Evolutionary conservation across 2,329 filamentous ascomycete genomes (phyloP).

Genomic region (Truncatella angustata): DNA sequence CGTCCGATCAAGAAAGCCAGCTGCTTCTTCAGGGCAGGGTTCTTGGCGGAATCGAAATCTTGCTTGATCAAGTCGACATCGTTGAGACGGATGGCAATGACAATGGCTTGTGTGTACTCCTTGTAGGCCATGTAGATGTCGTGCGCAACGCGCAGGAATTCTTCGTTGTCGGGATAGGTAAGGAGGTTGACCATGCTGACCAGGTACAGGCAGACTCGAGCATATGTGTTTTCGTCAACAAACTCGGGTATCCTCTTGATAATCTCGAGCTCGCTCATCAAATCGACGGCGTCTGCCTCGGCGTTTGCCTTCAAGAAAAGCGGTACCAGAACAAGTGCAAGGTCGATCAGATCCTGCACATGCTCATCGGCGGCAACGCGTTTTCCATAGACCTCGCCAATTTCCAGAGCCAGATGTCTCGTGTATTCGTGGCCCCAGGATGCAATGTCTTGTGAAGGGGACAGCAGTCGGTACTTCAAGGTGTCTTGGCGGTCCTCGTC

Average conservation of each 20-base stretch:
- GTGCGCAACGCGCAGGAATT: conserved; percentile 90
- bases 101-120: conserved; percentile 89
- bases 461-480: conserved; percentile 88
- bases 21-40: conserved; percentile 85
- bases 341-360: conserved; percentile 78
- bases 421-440: conserved; percentile 99
- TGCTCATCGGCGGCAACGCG: conserved; percentile 82
- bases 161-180: conserved; percentile 95
- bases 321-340: conserved; percentile 82
- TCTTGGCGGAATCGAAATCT: conserved; percentile 77
- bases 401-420: conserved; percentile 90
- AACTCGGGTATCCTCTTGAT: conserved; percentile 88
- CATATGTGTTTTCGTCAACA: conserved; percentile 90
- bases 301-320: conserved; percentile 97
- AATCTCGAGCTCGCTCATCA: conserved; percentile 96
- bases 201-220: conserved; percentile 94
- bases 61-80: conserved; percentile 78
- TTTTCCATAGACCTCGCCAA: conserved; percentile 90
- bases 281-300: conserved; percentile 94
- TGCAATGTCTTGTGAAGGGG: conserved; percentile 86
- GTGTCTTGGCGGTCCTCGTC: conserved; percentile 96
- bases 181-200: conserved; percentile 98
- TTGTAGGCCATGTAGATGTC: conserved; percentile 92
- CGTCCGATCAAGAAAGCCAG: conserved; percentile 89
- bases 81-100: conserved; percentile 90